Conservation (phyloP, 768 basidiomycete species). For the Trametopsis cervina region DNA sequence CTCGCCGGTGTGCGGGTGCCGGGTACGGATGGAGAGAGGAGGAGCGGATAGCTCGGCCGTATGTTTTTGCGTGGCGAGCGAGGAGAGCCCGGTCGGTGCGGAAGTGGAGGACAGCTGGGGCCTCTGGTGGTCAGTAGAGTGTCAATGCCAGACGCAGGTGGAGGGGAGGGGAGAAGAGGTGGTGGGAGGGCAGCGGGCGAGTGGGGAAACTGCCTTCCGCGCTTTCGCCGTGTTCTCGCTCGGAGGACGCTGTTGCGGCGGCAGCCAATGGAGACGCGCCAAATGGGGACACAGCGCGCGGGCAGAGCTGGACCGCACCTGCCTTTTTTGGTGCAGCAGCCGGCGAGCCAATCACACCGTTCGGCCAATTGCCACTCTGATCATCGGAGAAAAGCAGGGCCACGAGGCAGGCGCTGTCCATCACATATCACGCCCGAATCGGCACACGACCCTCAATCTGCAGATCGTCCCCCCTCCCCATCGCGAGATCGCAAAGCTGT, state of each 20-base stretch:
- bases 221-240: conserved; percentile 6
- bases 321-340: conserved; percentile 2
- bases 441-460: background rate
- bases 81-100: no score
- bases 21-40: no score
- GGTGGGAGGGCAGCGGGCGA: conserved; percentile 1
- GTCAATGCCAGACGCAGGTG: no score
- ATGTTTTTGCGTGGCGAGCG: no score
- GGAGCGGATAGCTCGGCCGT: no score
- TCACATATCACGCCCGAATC: background rate
- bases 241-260: background rate
- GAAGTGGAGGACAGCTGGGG: no score
- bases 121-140: no score
- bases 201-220: background rate
- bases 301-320: no score
- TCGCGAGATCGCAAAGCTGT: background rate
- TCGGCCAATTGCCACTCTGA: no score
- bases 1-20: no score
- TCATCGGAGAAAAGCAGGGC: background rate
- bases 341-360: conserved; percentile 7
- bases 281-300: background rate
- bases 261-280: background rate
- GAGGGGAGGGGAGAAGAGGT: no score
- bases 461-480: background rate
- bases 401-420: background rate